Conservation (phyloP, 345 rosid genomes). For the Aurinia saxatilis region DNA sequence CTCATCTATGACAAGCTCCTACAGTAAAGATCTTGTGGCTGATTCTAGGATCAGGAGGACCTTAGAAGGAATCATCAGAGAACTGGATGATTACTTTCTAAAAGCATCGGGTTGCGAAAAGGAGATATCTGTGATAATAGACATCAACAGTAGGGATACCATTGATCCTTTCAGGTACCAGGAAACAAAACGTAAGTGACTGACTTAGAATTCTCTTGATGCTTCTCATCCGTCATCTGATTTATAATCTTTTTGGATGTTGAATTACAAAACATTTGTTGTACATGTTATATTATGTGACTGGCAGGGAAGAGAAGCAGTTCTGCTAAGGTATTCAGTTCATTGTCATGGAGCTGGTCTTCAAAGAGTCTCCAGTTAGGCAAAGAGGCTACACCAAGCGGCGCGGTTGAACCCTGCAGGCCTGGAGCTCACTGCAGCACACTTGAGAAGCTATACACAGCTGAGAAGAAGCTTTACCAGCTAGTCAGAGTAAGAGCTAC, state of each 20-base stretch:
- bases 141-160: slow-evolving; percentile 44
- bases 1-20: slow-evolving; percentile 51
- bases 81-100: slow-evolving; percentile 85
- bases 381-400: slow-evolving; percentile 34
- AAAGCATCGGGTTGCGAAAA: slow-evolving; percentile 71
- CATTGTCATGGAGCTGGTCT: slow-evolving; percentile 91
- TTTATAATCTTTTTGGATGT: not conserved
- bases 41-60: slow-evolving; percentile 48
- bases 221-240: not conserved
- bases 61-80: slow-evolving; percentile 60
- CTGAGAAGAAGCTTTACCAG: slow-evolving; percentile 81
- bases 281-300: slow-evolving; percentile 6
- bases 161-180: slow-evolving; percentile 40
- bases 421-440: slow-evolving; percentile 83
- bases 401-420: slow-evolving; percentile 58
- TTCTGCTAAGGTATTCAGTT: slow-evolving; percentile 87
- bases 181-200: slow-evolving; percentile 58
- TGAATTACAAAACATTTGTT: not conserved
- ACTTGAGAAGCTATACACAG: slow-evolving; percentile 62
- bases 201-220: not conserved
- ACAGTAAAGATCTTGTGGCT: slow-evolving; percentile 39
- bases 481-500: slow-evolving; percentile 53
- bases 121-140: slow-evolving; percentile 68
- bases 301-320: slow-evolving; percentile 65
- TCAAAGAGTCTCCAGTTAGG: slow-evolving; percentile 58